Evolutionary conservation across 2,329 filamentous ascomycete species (phyloP).

Genomic region (Aspergillus nomiae): DNA sequence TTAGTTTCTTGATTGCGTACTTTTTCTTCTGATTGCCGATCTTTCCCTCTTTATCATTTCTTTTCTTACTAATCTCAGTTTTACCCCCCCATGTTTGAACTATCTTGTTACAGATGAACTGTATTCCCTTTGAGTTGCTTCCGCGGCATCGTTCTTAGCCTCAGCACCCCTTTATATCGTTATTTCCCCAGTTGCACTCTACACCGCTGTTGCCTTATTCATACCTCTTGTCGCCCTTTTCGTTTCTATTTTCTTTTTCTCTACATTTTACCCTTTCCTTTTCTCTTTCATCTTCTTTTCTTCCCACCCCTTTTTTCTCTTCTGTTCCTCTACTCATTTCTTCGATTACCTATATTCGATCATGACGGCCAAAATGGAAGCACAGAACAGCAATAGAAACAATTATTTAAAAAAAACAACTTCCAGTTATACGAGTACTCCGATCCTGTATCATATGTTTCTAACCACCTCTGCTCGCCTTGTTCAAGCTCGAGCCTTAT

Average conservation of each 20-base stretch:
- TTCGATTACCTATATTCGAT: slow-evolving; percentile 17
- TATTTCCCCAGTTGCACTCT: slow-evolving; percentile 4
- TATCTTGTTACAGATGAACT: slow-evolving; percentile 19
- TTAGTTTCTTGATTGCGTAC: slow-evolving; percentile 93
- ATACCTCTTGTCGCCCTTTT: slow-evolving; percentile 7
- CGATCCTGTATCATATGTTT: neutral
- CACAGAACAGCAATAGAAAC: slow-evolving; percentile 10
- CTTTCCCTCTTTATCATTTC: slow-evolving; percentile 15
- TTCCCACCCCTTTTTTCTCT: slow-evolving; percentile 21
- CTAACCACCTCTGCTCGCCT: neutral
- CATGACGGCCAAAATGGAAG: slow-evolving; percentile 17
- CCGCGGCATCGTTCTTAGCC: slow-evolving; percentile 27
- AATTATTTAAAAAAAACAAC: neutral
- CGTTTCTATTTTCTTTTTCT: slow-evolving; percentile 17
- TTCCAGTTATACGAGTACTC: neutral
- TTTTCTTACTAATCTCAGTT: slow-evolving; percentile 28
- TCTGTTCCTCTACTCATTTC: slow-evolving; percentile 15
- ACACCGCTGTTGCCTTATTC: neutral
- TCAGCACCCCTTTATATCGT: slow-evolving; percentile 23
- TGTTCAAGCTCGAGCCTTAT: neutral
- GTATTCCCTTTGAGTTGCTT: slow-evolving; percentile 29
- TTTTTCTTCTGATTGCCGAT: slow-evolving; percentile 76
- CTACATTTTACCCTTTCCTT: slow-evolving; percentile 12
- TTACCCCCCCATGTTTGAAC: slow-evolving; percentile 23
- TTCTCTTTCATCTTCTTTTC: slow-evolving; percentile 17